Conservation (phyloP, 202 grass and related monocot species). For the Schoenoplectus triqueter region DNA sequence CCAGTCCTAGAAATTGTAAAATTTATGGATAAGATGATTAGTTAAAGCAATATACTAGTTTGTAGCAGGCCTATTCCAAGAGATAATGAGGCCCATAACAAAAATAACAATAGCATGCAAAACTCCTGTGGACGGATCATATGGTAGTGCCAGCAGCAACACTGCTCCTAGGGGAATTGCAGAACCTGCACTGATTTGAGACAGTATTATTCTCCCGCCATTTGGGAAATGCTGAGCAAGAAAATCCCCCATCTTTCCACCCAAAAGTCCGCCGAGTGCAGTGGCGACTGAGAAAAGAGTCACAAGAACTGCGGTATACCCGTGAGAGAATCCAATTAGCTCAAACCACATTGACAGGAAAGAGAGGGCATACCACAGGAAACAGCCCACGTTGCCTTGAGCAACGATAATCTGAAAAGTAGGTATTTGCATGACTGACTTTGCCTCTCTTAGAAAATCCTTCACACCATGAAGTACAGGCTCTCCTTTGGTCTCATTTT, state of each 20-base stretch:
- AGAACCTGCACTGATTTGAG: constrained; percentile 76
- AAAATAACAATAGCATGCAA: constrained; percentile 51
- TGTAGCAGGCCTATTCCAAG: constrained; percentile 56
- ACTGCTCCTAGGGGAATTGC: constrained; percentile 61
- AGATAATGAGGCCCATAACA: constrained; percentile 60
- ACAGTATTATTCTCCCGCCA: constrained; percentile 69
- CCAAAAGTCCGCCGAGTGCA: constrained; percentile 62
- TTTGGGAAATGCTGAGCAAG: constrained; percentile 55
- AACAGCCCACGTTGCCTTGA: constrained; percentile 62
- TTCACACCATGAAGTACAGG: constrained; percentile 36
- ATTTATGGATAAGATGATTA: neutral
- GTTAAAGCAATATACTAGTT: constrained; percentile 48
- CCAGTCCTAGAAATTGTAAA: neutral
- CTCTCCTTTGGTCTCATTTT: neutral
- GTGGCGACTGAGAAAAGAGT: constrained; percentile 59
- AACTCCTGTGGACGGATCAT: constrained; percentile 45
- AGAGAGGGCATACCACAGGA: constrained; percentile 65
- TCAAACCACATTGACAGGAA: constrained; percentile 86
- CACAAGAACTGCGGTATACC: constrained; percentile 65
- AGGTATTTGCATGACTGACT: constrained; percentile 62
- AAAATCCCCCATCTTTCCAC: constrained; percentile 79
- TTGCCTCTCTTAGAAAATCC: constrained; percentile 56
- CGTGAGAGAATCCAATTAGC: constrained; percentile 81
- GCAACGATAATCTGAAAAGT: constrained; percentile 84
- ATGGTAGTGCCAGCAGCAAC: constrained; percentile 63